Base-by-base conservation (phyloP, 1,139 yeast genomes). In the Debaryomyces sp. region DNA sequence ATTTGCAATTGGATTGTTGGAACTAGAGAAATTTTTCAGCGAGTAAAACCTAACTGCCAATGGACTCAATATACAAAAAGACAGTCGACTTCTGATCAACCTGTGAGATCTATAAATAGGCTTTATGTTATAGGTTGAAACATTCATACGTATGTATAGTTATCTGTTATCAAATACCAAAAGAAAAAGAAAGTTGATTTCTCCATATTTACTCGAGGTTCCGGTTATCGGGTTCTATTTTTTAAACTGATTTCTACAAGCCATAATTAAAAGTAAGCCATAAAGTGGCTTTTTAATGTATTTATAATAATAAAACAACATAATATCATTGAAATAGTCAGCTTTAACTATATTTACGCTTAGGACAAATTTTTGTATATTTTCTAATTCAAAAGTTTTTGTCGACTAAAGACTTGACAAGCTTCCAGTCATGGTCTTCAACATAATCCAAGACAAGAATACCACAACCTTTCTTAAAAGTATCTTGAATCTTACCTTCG, bases 391-490 rank as follows among this genome's bases (percentile, higher is more conserved):
- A 77, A 54, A 84, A 82, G 70, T 85, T 86, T 56, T 77, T 72
- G 54, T 80, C 77, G 44, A 86, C 77, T 55, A 87, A 70, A 39
- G 68, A 66, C 59, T 74, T 75, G 36, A 78, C 80, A 52, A 83
- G 64, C 52, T 71, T 73, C 91, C 91, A 88, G 60, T 84, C 70
- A 46, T 83, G 73, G 30, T 70, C 63, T 55, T 87, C 92, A 40
- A 84, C 82, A 60, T 82, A 88, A 64, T 88, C 95, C 62, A 87
- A 70, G 30, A 88, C 82, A 47, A 87, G 71, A 39, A 90, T 84
- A 51, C 82, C 84, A 46, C 71, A 66, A 35, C 85, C 86, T 56
- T 71, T 77, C 30, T 71, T 76, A 59, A 85, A 78, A 21, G 70
- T 62, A n/a, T 77, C 73, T 41, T 75, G 72, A 50, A 86, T 69